These are phyloP conservation scores for Thalassiosira mediterranea DNA, from an alignment of 352 stramenopile species.

Conservation along the genomic window DNA sequence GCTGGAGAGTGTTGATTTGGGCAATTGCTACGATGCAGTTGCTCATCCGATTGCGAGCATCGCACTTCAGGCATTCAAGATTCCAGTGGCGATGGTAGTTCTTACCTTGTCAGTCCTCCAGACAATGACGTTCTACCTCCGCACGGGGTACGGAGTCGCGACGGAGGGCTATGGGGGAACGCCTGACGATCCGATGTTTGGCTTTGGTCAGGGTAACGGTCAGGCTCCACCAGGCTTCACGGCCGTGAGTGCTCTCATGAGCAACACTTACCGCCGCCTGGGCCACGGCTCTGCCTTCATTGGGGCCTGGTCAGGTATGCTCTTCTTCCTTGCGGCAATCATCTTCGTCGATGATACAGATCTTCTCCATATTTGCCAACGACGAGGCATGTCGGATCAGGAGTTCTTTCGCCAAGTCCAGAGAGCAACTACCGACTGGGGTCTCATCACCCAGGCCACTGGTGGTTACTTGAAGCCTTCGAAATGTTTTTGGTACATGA, in stretches of 20 bases:
- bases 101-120: slow-evolving; percentile 7
- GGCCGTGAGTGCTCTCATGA: slow-evolving; percentile 2
- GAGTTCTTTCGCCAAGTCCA: neutral
- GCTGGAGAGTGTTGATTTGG: slow-evolving; percentile 9
- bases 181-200: neutral
- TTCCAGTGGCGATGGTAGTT: neutral
- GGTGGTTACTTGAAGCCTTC: slow-evolving; percentile 5
- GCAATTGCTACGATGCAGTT: slow-evolving; percentile 23
- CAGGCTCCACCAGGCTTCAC: slow-evolving; percentile 13
- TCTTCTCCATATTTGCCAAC: slow-evolving; percentile 2
- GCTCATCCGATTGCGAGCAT: slow-evolving; percentile 1
- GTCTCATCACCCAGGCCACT: neutral
- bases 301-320: neutral
- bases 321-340: slow-evolving; percentile 3
- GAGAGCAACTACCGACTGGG: neutral
- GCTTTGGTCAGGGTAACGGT: slow-evolving; percentile 16
- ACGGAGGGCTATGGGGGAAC: slow-evolving; percentile 8
- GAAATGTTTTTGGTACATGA: slow-evolving; percentile 40
- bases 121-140: neutral
- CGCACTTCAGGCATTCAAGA: neutral
- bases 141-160: neutral
- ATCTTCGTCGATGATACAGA: slow-evolving; percentile 10
- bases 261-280: slow-evolving; percentile 9
- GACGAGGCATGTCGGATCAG: neutral
- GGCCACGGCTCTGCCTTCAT: neutral